Evolutionary conservation across 768 basidiomycete genomes (phyloP).

Genomic region (Russula ochroleuca): DNA sequence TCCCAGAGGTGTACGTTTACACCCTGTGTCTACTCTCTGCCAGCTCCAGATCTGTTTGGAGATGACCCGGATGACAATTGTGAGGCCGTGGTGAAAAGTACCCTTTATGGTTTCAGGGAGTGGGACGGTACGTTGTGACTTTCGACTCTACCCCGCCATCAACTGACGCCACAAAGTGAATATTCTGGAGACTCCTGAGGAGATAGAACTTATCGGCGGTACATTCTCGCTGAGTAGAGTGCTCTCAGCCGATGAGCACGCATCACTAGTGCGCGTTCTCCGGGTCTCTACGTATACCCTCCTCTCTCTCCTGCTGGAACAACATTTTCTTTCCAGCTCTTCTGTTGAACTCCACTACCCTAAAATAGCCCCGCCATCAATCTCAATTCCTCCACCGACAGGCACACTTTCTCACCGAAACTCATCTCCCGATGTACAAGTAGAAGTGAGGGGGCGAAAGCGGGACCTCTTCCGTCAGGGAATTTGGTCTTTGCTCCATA

Average conservation of each 20-base stretch:
- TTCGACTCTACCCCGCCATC: neutral
- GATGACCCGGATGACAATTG: constrained; percentile 26
- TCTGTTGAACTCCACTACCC: constrained; percentile 47
- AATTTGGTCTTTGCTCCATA: constrained; percentile 38
- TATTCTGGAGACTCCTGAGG: constrained; percentile 20
- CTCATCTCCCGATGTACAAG: constrained; percentile 25
- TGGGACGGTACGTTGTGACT: constrained; percentile 43
- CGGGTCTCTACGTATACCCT: constrained; percentile 51
- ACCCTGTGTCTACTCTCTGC: constrained; percentile 39
- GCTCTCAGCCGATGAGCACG: constrained; percentile 41
- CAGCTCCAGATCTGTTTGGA: constrained; percentile 33
- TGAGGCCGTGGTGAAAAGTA: constrained; percentile 28
- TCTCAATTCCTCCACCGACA: constrained; percentile 3
- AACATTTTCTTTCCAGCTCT: constrained; percentile 50
- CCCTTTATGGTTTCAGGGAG: constrained; percentile 50
- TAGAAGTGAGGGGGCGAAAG: constrained; percentile 21
- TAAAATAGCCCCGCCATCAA: constrained; percentile 32
- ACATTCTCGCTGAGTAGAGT: constrained; percentile 54
- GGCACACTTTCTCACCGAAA: constrained; percentile 17
- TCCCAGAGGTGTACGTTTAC: constrained; percentile 45
- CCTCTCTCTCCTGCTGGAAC: constrained; percentile 58
- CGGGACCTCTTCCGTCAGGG: constrained; percentile 30
- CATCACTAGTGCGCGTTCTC: constrained; percentile 45
- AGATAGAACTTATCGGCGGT: constrained; percentile 51
- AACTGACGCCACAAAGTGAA: constrained; percentile 19